phyloP scores from a whole-genome alignment of 129 eudicot genomes.

The Kitagawia praeruptora region DNA sequence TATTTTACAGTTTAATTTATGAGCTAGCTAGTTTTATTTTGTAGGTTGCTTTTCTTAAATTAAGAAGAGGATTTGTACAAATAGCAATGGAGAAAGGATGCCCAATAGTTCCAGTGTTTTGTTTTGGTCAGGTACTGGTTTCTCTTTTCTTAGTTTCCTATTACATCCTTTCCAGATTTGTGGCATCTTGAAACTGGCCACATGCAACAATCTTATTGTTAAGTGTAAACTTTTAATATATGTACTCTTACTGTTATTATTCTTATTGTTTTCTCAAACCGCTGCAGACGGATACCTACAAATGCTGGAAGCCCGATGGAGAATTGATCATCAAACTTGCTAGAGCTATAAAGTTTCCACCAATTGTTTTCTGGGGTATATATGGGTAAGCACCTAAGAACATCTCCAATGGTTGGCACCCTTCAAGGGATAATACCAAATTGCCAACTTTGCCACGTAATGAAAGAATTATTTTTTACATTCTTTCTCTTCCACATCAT shows the following conservation, averaged over 20 bases:
- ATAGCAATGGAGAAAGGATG: constrained; percentile 73
- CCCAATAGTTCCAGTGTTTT: constrained; percentile 85
- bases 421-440: no score
- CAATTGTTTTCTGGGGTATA: constrained; percentile 79
- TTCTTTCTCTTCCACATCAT: no score
- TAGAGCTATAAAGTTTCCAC: constrained; percentile 72
- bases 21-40: background rate
- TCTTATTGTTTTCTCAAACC: background rate
- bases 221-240: no score
- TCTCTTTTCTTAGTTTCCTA: background rate
- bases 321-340: constrained; percentile 45
- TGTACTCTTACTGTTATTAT: no score
- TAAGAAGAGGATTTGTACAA: constrained; percentile 77
- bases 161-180: background rate
- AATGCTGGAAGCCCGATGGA: constrained; percentile 95
- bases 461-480: no score
- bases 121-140: constrained; percentile 76
- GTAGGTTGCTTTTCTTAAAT: constrained; percentile 63
- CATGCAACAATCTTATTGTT: no score
- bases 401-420: no score
- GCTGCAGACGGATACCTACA: constrained; percentile 64
- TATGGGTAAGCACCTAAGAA: constrained; percentile 43
- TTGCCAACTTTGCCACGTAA: no score
- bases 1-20: background rate
- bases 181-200: no score